Percentiles rank a stretch among this genome's conserved stretches.
Conservation (phyloP, 805 yeast species). For the Monosporozyma solicola region DNA sequence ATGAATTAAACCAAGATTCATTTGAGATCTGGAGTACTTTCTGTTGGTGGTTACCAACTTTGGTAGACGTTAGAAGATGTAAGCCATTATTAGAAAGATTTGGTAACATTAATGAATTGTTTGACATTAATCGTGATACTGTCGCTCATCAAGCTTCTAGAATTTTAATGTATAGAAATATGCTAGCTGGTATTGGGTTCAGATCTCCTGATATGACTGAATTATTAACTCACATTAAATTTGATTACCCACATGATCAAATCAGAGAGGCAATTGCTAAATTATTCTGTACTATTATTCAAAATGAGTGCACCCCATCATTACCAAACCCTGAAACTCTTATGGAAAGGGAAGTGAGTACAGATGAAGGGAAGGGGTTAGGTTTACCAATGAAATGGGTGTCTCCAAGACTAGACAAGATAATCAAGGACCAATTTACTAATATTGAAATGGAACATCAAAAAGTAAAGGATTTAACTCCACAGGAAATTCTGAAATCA, state of each 20-base stretch:
- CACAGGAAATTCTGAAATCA: constrained; percentile 52
- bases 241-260: constrained; percentile 60
- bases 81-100: constrained; percentile 43
- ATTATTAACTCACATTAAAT: constrained; percentile 34
- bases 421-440: constrained; percentile 38
- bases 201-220: constrained; percentile 42
- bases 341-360: constrained; percentile 5
- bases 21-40: constrained; percentile 67
- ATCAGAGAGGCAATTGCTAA: constrained; percentile 65
- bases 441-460: constrained; percentile 36
- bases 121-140: constrained; percentile 47
- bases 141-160: constrained; percentile 61
- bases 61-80: constrained; percentile 59
- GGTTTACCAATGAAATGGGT: constrained; percentile 29
- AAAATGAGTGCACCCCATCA: constrained; percentile 9
- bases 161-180: constrained; percentile 41
- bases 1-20: constrained; percentile 67
- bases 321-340: constrained; percentile 14
- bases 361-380: constrained; percentile 22
- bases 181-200: constrained; percentile 44
- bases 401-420: constrained; percentile 28
- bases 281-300: constrained; percentile 32
- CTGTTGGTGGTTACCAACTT: constrained; percentile 64
- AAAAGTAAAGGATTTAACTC: constrained; percentile 29
- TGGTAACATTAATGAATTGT: constrained; percentile 33